Evolutionary conservation across 768 basidiomycete species (phyloP).

Genomic region (Phylloporus sp.): DNA sequence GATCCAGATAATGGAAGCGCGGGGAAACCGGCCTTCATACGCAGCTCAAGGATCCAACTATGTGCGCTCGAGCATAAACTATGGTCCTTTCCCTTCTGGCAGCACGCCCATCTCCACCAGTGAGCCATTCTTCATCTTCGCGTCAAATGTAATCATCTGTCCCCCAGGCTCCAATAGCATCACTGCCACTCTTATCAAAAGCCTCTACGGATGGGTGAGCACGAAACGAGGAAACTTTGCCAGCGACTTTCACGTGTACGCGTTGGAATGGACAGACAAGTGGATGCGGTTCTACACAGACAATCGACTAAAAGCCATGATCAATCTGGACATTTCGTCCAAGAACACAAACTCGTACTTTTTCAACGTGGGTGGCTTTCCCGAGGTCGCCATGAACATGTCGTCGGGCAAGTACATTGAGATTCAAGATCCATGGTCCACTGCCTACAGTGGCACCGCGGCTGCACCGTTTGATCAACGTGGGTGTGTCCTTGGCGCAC

Average conservation of each 20-base stretch:
- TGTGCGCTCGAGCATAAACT: conserved; percentile 58
- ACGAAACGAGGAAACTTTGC: conserved; percentile 43
- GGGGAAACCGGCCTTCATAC: conserved; percentile 43
- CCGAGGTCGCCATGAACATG: conserved; percentile 42
- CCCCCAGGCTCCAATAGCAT: conserved; percentile 7
- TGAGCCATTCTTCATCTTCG: conserved; percentile 3
- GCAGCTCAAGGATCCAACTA: conserved; percentile 41
- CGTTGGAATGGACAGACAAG: conserved; percentile 54
- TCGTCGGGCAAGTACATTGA: conserved; percentile 35
- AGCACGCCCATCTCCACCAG: conserved; percentile 29
- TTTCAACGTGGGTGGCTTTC: conserved; percentile 50
- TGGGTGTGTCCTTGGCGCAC: neutral
- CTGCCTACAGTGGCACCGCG: conserved; percentile 36
- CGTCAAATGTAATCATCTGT: neutral
- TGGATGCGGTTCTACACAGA: conserved; percentile 56
- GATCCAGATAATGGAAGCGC: conserved; percentile 49
- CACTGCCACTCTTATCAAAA: conserved; percentile 27
- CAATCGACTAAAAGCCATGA: conserved; percentile 44
- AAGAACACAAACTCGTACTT: conserved; percentile 43
- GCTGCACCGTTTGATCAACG: conserved; percentile 43
- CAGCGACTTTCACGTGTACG: conserved; percentile 48
- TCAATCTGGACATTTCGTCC: conserved; percentile 44
- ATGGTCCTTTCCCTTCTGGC: conserved; percentile 47
- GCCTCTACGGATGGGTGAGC: conserved; percentile 34
- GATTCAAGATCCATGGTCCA: conserved; percentile 47